These are phyloP conservation scores for Phytophthora quininea DNA, from an alignment of 352 stramenopile species.

Conservation along the genomic window DNA sequence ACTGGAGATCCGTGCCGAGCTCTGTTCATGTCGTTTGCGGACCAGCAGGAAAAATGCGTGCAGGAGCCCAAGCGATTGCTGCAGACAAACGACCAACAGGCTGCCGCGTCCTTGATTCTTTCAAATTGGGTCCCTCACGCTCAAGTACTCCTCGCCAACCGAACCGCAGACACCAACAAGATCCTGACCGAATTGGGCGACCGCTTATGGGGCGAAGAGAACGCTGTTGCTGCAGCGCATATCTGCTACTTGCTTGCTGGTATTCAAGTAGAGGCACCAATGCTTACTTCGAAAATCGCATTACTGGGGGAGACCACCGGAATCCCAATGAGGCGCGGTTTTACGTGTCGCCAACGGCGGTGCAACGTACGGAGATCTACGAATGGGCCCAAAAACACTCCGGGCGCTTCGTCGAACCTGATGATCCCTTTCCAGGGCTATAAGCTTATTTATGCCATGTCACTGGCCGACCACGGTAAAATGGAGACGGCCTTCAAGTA, in stretches of 20 bases:
- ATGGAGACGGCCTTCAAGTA: slow-evolving; percentile 88
- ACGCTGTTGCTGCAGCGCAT: slow-evolving; percentile 73
- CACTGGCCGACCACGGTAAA: slow-evolving; percentile 84
- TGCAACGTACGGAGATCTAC: slow-evolving; percentile 88
- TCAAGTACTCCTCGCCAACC: slow-evolving; percentile 83
- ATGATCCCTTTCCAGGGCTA: slow-evolving; percentile 90
- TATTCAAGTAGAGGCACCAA: slow-evolving; percentile 75
- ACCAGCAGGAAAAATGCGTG: slow-evolving; percentile 86
- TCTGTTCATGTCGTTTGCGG: slow-evolving; percentile 81
- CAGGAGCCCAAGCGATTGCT: slow-evolving; percentile 82
- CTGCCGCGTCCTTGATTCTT: slow-evolving; percentile 59
- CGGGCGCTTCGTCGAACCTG: slow-evolving; percentile 41
- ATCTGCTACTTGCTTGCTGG: slow-evolving; percentile 83
- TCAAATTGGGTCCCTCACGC: slow-evolving; percentile 80
- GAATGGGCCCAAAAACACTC: slow-evolving; percentile 81
- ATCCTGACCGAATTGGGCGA: slow-evolving; percentile 87
- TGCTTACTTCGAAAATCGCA: slow-evolving; percentile 78
- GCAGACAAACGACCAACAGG: slow-evolving; percentile 40
- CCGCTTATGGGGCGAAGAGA: slow-evolving; percentile 73
- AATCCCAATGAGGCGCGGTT: slow-evolving; percentile 76
- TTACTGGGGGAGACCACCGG: slow-evolving; percentile 80
- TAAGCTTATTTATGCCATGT: slow-evolving; percentile 90
- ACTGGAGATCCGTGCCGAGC: slow-evolving; percentile 77
- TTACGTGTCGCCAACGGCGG: slow-evolving; percentile 76
- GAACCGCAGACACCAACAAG: slow-evolving; percentile 82